Evolutionary conservation across 805 yeast genomes (phyloP), one percentile per base, ranked within the genome.

Genomic region (Metahyphopichia silvanorum): DNA sequence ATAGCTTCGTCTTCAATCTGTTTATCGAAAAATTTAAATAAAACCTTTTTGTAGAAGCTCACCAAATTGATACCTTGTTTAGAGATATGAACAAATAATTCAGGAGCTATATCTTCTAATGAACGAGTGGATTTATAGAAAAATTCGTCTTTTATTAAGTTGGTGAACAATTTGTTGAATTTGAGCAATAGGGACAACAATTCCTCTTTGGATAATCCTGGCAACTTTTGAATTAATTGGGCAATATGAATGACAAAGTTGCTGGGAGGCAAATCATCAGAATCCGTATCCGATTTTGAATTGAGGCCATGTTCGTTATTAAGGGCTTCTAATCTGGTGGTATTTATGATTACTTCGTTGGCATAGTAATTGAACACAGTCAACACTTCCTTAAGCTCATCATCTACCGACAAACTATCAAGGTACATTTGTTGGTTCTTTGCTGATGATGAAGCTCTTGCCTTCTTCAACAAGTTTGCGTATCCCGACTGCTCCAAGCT

Each of bases 41-140:
- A 28, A 3, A 49, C 25, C 6, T 33, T 34, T 35, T 51, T 49
- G 38, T 48, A 50, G 9, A 54, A 30, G 5, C 29, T 29, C 14
- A 38, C 39, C 25, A 65, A 37, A 33, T 55, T 47, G 25, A 66
- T 51, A 3, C 71, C 71, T 34, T 66, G 67, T 21, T 53, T 51
- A 25, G 55, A 46, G 11, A 65, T 49, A 39, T 66, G 70, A 7
- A 40, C 26, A 26, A 62, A 65, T 7, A 45, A 42, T 2, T 46
- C 54, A 4, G 44, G 34, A 6, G 38, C 43, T n/a, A 39, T 33
- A 16, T 63, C 70, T 35, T 66, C 71, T 18, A 67, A 42, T 3
- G 67, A 42, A 14, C 72, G 34, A 33, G 46, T 53, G 19, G 53
- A 53, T 44, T 60, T 62, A 43, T 61, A 67, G 46, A 43, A 50